phyloP scores from a whole-genome alignment of 2,329 filamentous ascomycete species.

The Celoporthe dispersa region DNA sequence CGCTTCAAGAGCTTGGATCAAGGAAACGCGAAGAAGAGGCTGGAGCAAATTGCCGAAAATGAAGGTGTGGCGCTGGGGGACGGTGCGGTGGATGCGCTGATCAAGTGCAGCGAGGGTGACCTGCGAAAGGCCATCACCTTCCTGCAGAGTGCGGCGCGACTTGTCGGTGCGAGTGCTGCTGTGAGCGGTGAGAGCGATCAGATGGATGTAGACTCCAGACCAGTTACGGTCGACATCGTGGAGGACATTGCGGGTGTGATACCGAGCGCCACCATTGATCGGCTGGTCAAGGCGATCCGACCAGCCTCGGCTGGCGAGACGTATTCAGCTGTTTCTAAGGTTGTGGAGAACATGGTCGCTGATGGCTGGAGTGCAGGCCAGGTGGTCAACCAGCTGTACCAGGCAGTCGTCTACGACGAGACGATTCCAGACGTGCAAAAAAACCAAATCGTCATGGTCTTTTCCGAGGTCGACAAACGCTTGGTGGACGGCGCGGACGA shows the following conservation, averaged over 20 bases:
- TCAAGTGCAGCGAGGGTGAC: slow-evolving; percentile 90
- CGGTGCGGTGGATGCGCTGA: slow-evolving; percentile 81
- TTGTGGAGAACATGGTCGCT: slow-evolving; percentile 88
- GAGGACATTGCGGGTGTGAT: slow-evolving; percentile 98
- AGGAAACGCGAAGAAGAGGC: slow-evolving; percentile 75
- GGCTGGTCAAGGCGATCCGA: slow-evolving; percentile 75
- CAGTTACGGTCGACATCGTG: slow-evolving; percentile 77
- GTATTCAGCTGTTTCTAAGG: slow-evolving; percentile 76
- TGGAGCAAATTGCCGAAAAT: slow-evolving; percentile 80
- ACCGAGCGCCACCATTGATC: slow-evolving; percentile 72
- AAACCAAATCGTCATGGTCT: slow-evolving; percentile 84
- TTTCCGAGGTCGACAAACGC: slow-evolving; percentile 93
- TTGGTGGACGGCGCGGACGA: slow-evolving; percentile 95
- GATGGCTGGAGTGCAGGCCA: slow-evolving; percentile 97
- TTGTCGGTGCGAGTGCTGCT: slow-evolving; percentile 71
- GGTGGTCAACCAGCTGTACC: slow-evolving; percentile 78
- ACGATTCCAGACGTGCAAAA: slow-evolving; percentile 83
- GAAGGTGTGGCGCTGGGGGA: slow-evolving; percentile 79
- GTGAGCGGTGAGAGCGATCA: slow-evolving; percentile 53
- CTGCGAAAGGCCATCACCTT: slow-evolving; percentile 95
- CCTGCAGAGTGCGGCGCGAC: slow-evolving; percentile 87
- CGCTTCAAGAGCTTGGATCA: slow-evolving; percentile 95
- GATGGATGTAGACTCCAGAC: slow-evolving; percentile 63
- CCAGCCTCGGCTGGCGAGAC: slow-evolving; percentile 66
- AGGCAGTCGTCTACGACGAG: slow-evolving; percentile 82